Evolutionary conservation across 2,329 filamentous ascomycete species (phyloP), one percentile per base, ranked within the genome.

Genomic region (Coleophoma eucalyptorum): DNA sequence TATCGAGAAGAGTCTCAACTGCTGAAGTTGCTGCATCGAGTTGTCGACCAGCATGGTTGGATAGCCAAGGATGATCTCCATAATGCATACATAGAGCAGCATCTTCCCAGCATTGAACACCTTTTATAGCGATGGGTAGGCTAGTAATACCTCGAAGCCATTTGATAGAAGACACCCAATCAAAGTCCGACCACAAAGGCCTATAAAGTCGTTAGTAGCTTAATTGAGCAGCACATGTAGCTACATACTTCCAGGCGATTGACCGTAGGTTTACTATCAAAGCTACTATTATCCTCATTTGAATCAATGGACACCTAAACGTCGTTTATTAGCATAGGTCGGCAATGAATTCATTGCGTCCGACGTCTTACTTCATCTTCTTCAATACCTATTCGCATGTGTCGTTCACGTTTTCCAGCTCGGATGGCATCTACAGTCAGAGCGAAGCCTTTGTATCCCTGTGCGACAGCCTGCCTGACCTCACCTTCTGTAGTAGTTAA

Each of bases 1-100:
- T 83, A 49, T 74, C 76, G 65, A 83, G 77, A 51, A 84, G 59
- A 2, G 77, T 78, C 59, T 84, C 81, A 40, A 84, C 62, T 56
- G 76, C 79, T 18, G 75, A 79, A 46, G 80, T 71, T 1, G 80
- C 79, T 35, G 15, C 31, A 19, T 40, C 37, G 37, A 40, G 37
- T 40, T 40, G 37, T 10, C 37, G 37, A 15, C 37, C 37, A 16
- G 37, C 37, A 19, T 40, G 37, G 37, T 40, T 40, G 11, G 37
- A 40, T 40, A 40, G 37, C 37, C 37, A 40, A 11, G 37, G 37
- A 16, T 40, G 37, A 13, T 16, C 37, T 4, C 37, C 37, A 15
- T 40, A 16, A 10, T 40, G 37, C 37, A 40, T 40, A 40, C 37
- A 40, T 6, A 40, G 37, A 13, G 37, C 37, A 10, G 37, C 37